Evolutionary conservation across 805 yeast species (phyloP), one percentile per base, ranked within the genome.

Genomic region (Metschnikowia noctiluminum): DNA sequence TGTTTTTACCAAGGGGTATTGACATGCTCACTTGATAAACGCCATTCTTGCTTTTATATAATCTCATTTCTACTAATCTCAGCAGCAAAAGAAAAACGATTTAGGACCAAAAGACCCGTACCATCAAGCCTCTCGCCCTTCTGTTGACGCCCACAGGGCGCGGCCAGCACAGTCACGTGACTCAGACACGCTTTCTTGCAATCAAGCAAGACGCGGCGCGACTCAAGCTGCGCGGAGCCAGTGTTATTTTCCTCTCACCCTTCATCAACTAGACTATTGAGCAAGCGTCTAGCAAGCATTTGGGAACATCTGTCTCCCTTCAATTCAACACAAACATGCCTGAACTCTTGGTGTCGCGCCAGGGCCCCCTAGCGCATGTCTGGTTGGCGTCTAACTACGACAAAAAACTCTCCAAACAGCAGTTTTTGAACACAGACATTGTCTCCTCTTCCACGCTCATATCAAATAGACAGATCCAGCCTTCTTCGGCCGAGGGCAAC

Each of bases 331-430:
- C 11, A 30, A 31, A 27, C 36, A 53, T 54, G 56, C 46, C 56
- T 7, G 54, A 50, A n/a, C 50, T 50, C 28, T 47, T 55, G 48
- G 54, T 84, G 16, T 74, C 87, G 2, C 83, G 80, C 51, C 84
- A 84, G 61, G 95, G 96, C 2, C 96, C 96, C 1, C 71, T 90
- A 51, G 96, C 95, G 2, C 87, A 85, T 55, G 90, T 89, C 8
- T 90, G 97, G 97, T 74, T 90, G 41, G 97, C 97, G 9, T 92
- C 96, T 16, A 90, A 88, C 62, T 77, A 90, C 67, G 96, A 90
- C 57, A 81, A 82, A 58, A 85, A 84, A 56, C 77, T 88, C 32
- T 77, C 90, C 38, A 85, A 85, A 58, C 81, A 80, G 45, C 92
- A 87, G 61, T 73, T 85, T 40, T 71, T 89, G 42, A 83, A 79